These are phyloP conservation scores for Moesziomyces aphidis DNA, from an alignment of 1,284 basidiomycete species.

Conservation along the genomic window DNA sequence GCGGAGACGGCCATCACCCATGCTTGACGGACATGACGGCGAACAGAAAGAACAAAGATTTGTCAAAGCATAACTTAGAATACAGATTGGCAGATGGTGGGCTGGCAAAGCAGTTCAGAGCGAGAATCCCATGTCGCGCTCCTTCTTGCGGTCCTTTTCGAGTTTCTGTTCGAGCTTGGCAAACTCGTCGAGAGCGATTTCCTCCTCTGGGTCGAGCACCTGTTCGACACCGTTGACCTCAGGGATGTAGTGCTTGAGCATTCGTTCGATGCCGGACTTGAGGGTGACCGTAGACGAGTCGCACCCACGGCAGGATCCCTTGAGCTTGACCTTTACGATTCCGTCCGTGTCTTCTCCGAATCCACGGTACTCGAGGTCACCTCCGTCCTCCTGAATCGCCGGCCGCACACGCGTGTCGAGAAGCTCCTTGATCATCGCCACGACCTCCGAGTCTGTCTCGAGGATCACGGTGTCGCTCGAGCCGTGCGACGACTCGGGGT, in stretches of 20 bases:
- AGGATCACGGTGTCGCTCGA: constrained; percentile 95
- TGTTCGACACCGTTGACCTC: constrained; percentile 98
- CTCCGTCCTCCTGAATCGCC: constrained; percentile 95
- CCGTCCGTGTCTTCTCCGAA: constrained; percentile 72
- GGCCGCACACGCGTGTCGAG: constrained; percentile 94
- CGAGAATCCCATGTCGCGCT: constrained; percentile 56
- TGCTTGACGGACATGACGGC: not conserved
- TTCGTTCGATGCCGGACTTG: constrained; percentile 82
- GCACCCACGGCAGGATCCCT: constrained; percentile 96
- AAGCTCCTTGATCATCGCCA: constrained; percentile 99
- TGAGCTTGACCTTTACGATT: constrained; percentile 82
- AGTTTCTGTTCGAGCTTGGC: constrained; percentile 87
- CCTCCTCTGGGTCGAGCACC: constrained; percentile 90
- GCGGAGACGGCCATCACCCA: not conserved
- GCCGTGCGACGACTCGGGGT: constrained; percentile 72
- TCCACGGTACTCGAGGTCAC: constrained; percentile 88
- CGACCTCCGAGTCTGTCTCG: constrained; percentile 95
- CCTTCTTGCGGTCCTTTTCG: constrained; percentile 60
- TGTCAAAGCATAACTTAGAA: not conserved
- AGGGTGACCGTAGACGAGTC: constrained; percentile 91
- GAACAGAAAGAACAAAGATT: not conserved
- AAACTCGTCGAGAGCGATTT: constrained; percentile 88
- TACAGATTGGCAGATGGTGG: not conserved
- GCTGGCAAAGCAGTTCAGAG: constrained; percentile 4
- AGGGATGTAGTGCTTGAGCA: constrained; percentile 99